Percentiles rank a stretch among this genome's conserved stretches.
These are phyloP conservation scores for Corymbia maculata DNA, from an alignment of 345 rosid genomes.

Conservation along the genomic window DNA sequence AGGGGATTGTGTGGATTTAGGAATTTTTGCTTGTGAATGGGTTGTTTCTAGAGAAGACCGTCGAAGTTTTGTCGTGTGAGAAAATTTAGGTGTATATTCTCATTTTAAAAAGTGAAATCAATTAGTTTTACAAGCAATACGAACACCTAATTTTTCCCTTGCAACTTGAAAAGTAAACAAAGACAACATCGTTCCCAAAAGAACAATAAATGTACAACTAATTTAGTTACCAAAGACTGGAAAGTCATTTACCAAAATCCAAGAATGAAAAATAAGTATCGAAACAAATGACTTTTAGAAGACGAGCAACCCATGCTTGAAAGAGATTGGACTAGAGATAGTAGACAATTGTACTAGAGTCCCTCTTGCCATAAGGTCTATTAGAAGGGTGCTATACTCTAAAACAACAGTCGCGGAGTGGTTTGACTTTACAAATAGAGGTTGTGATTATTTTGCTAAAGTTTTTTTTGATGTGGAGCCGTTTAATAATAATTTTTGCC, in stretches of 20 bases:
- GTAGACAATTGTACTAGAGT: constrained; percentile 8
- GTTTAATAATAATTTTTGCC: not conserved
- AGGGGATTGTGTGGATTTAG: too few relatives aligned
- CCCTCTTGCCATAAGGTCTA: constrained; percentile 9
- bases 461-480: not conserved
- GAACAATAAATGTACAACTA: not conserved
- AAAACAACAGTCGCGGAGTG: constrained; percentile 3
- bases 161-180: not conserved
- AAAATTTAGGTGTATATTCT: too few relatives aligned
- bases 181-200: not conserved
- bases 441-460: constrained; percentile 20
- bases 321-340: constrained; percentile 3
- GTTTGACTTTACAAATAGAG: not conserved
- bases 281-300: not conserved
- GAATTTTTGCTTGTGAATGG: too few relatives aligned
- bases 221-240: not conserved
- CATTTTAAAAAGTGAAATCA: not conserved
- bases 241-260: too few relatives aligned
- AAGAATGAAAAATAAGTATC: too few relatives aligned
- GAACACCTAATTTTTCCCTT: not conserved
- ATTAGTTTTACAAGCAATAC: not conserved
- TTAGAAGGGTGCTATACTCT: constrained; percentile 4
- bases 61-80: too few relatives aligned
- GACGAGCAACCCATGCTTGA: not conserved
- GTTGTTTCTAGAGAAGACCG: too few relatives aligned